These are phyloP conservation scores for Cardiospermum halicacabum DNA, from an alignment of 345 rosid genomes.

Conservation along the genomic window DNA sequence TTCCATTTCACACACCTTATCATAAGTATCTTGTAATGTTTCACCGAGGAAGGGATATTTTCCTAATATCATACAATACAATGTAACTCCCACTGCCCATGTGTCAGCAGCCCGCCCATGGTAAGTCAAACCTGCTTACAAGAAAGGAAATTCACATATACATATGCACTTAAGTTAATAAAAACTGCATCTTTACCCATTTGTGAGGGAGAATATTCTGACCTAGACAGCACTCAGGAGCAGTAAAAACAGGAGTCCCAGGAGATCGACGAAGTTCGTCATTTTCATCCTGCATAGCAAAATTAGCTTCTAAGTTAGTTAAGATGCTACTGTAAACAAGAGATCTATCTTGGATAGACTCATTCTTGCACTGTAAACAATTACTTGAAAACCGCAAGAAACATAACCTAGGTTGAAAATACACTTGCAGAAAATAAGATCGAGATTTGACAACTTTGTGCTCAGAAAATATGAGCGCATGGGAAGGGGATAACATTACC, in stretches of 20 bases:
- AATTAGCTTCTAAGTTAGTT: not conserved
- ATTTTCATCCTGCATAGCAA: not conserved
- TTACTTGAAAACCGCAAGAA: not conserved
- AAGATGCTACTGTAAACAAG: not conserved
- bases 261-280: slow-evolving; percentile 7
- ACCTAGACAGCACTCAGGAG: slow-evolving; percentile 13
- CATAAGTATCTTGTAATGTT: slow-evolving; percentile 10
- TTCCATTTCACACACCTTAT: not conserved
- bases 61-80: slow-evolving; percentile 9
- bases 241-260: not conserved
- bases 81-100: slow-evolving; percentile 18
- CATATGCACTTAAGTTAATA: too few relatives aligned
- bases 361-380: not conserved
- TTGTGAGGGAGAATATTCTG: not conserved
- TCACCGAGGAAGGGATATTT: slow-evolving; percentile 12
- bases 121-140: not conserved
- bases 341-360: not conserved
- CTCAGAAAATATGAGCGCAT: not conserved
- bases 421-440: not conserved
- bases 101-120: slow-evolving; percentile 5
- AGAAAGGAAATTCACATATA: too few relatives aligned
- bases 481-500: not conserved
- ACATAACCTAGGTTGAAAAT: not conserved
- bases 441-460: not conserved
- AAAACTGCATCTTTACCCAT: not conserved